Conservation (phyloP, 73 alveolate species). For the Tetrahymena elliotti region DNA sequence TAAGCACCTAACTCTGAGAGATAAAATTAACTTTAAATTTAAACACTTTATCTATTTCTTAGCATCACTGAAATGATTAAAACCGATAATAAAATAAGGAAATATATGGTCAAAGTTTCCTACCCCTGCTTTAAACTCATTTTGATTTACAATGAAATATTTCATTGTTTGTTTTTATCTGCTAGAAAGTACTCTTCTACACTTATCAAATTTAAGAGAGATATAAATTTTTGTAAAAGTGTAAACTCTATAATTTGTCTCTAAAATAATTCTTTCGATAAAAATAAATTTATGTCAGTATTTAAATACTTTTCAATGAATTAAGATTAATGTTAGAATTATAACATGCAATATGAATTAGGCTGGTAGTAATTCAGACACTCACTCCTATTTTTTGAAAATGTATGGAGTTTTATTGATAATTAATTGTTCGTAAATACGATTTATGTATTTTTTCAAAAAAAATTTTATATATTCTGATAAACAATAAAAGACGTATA, state of each 20-base stretch:
- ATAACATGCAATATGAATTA: neutral
- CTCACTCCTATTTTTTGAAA: no score
- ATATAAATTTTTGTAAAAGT: neutral
- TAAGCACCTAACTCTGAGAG: neutral
- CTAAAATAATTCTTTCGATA: neutral
- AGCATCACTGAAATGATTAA: neutral
- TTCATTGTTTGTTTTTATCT: no score
- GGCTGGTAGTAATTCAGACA: no score
- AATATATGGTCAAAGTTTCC: neutral
- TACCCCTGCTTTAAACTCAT: neutral
- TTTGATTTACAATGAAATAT: neutral
- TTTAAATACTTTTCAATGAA: neutral
- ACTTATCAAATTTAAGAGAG: neutral
- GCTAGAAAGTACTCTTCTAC: neutral
- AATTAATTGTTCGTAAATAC: no score
- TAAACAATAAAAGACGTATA: no score
- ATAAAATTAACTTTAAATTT: neutral
- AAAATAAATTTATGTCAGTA: no score
- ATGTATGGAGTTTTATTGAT: neutral
- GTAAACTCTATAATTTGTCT: neutral
- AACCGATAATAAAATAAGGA: neutral
- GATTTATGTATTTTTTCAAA: neutral
- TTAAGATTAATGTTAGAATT: neutral
- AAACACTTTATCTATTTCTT: neutral
- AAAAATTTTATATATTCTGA: no score